Evolutionary conservation across 495 filamentous ascomycete genomes (phyloP), one percentile per base, ranked within the genome.

Genomic region (Hypoxylon crocopeplum): DNA sequence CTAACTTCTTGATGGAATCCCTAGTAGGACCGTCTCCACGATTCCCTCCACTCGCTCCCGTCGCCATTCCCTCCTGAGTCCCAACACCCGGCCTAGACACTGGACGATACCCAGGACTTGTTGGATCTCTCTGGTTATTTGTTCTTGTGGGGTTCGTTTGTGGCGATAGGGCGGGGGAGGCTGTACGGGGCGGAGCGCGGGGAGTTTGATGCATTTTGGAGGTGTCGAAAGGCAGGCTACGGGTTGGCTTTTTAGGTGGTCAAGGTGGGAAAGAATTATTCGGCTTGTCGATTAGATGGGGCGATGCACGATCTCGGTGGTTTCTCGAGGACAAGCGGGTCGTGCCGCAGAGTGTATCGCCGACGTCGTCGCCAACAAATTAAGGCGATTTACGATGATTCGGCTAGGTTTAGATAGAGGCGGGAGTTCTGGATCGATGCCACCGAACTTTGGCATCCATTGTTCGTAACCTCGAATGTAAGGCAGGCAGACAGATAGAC

Each of bases 191-290:
- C 57, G 88, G 83, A 44, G 86, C 84, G 66, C 91, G 85, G 59
- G 89, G 86, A 75, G 89, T 86, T 76, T 93, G 91, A 84, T 94
- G 90, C 91, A 95, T 95, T 41, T 50, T 62, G 27, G 41, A 55
- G 60, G 56, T 29, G 60, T 56, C 52, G 41, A 40, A 13, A 12
- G 13, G 6, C 37, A 57, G 57, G 37, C 39, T 59, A 55, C 42
- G 47, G 21, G n/a, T n/a, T 7, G 30, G 34, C 41, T 40, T 41
- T 42, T 19, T 48, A 19, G 29, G 39, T 11, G 34, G 47, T 4
- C 40, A 25, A 30, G 33, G 12, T 3, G 15, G 41, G 25, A 36
- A 15, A 11, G 17, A n/a, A 29, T 46, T 34, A 36, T 44, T 47
- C 29, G 24, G 38, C 36, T 49, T 8, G 50, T 40, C 47, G 16